These are phyloP conservation scores for Capronia americana DNA, from an alignment of 2,329 filamentous ascomycete genomes.

Conservation along the genomic window DNA sequence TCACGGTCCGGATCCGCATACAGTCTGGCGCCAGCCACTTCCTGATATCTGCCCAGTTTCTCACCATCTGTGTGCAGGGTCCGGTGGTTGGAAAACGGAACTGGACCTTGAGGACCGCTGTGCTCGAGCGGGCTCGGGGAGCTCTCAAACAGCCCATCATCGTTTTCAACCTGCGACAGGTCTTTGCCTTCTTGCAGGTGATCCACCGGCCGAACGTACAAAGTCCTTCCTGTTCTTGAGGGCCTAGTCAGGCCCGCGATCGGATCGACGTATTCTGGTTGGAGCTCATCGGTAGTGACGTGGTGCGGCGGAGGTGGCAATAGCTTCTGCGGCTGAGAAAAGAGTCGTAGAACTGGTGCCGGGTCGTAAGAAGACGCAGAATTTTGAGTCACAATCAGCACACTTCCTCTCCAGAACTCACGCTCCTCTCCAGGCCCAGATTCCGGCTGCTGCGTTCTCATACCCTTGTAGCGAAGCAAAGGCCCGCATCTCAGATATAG, in stretches of 20 bases:
- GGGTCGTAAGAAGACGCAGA: constrained; percentile 80
- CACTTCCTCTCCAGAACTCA: constrained; percentile 88
- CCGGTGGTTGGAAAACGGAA: constrained; percentile 54
- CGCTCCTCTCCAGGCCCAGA: constrained; percentile 57
- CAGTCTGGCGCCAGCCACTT: constrained; percentile 80
- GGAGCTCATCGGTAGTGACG: constrained; percentile 68
- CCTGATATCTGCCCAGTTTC: constrained; percentile 77
- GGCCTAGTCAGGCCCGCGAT: constrained; percentile 86
- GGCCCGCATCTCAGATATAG: constrained; percentile 90
- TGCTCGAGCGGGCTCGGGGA: constrained; percentile 55
- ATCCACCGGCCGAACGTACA: constrained; percentile 90
- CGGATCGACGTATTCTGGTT: constrained; percentile 84
- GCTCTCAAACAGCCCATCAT: constrained; percentile 81
- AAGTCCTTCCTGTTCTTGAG: constrained; percentile 79
- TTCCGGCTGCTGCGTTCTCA: constrained; percentile 63
- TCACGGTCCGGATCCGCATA: constrained; percentile 84
- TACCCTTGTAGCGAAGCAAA: constrained; percentile 85
- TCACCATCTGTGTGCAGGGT: constrained; percentile 71
- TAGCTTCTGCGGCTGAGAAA: constrained; percentile 83
- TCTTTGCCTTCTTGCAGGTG: constrained; percentile 79
- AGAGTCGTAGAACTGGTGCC: constrained; percentile 79
- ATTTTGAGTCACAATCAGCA: constrained; percentile 95
- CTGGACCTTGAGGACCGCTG: constrained; percentile 44
- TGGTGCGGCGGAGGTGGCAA: constrained; percentile 77
- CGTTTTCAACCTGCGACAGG: constrained; percentile 78